Evolutionary conservation across 495 filamentous ascomycete species (phyloP), one percentile per base, ranked within the genome.

Genomic region (Neurospora discreta): DNA sequence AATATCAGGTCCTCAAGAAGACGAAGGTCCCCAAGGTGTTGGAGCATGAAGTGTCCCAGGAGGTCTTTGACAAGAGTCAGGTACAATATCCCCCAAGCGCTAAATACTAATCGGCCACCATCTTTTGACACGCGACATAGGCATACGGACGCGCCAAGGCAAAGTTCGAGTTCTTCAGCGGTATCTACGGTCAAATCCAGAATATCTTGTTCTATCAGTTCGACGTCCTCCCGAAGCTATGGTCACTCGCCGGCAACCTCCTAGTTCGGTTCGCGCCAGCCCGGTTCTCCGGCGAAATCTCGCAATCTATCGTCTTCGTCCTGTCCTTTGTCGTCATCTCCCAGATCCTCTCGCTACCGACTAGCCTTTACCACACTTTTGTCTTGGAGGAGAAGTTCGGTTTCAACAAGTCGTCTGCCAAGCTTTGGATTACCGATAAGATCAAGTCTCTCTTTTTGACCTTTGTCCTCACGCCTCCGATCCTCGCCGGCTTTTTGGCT

Each of bases 321-420:
- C 90, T 98, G 78, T 85, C 88, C 65, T 98, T 96, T 82, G 91
- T 92, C 77, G 78, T 97, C 73, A 87, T 93, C 76, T 90, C 92
- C 42, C 91, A 93, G 75, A 75, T 91, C 68, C 81, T 96, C 71
- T 90, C 89, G 43, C 83, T 98, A 68, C 96, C 96, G 18, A 87
- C 91, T 71, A 90, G 86, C 69, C 91, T 97, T 78, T 99, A 98
- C 85, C 90, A 93, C 84, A 94, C 91, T 1, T 99, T 99, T 78
- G 92, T 97, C 46, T 86, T 98, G 58, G 95, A 99, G 79, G 93
- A 98, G 85, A 92, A 93, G 77, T 99, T 94, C 80, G 96, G 95
- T 33, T 99, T 99, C 87, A 99, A 99, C 82, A 98, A 99, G 85
- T 93, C 96, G 84, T 98, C 95, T 0, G 81, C 92, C 44, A 90